A percentile compares a stretch with the other conserved stretches of the same genome.
Conservation (phyloP, 495 filamentous ascomycete species). For the Penicillium simplicissimum region DNA sequence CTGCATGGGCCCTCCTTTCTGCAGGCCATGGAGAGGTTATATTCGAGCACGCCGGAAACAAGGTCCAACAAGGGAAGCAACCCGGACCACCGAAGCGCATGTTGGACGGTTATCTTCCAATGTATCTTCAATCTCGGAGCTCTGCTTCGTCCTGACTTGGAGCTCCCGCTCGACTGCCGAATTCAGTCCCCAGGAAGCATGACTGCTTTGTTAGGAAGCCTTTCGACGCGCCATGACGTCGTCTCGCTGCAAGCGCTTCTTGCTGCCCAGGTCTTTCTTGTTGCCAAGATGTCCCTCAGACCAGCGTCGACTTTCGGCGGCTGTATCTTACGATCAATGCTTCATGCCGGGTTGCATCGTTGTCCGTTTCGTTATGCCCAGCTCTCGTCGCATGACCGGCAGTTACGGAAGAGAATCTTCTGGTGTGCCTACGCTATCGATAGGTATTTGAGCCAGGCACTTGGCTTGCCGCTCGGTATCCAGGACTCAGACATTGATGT, state of each 20-base stretch:
- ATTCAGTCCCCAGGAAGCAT: conserved; percentile 34
- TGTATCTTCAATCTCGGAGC: conserved; percentile 41
- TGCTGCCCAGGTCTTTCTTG: conserved; percentile 40
- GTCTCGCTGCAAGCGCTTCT: conserved; percentile 41
- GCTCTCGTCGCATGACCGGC: conserved; percentile 42
- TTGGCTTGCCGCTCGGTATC: conserved; percentile 46
- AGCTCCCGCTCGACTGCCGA: conserved; percentile 27
- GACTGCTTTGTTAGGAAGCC: conserved; percentile 29
- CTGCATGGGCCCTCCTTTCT: conserved; percentile 53
- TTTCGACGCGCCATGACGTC: conserved; percentile 38
- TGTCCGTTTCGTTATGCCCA: conserved; percentile 46
- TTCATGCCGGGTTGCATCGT: conserved; percentile 45
- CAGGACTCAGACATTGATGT: conserved; percentile 48
- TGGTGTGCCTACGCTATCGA: conserved; percentile 55
- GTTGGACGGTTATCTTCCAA: conserved; percentile 45
- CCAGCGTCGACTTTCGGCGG: conserved; percentile 42
- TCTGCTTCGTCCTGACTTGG: conserved; percentile 30
- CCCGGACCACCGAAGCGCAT: conserved; percentile 28
- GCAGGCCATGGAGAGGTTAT: conserved; percentile 45
- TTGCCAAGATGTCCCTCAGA: conserved; percentile 42
- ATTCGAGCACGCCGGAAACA: conserved; percentile 23
- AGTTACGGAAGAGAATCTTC: conserved; percentile 48
- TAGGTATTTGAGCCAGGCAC: conserved; percentile 48
- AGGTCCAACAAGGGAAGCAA: not conserved
- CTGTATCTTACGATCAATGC: conserved; percentile 41